Base-by-base conservation (phyloP, 768 basidiomycete species). In the Grammothele lineata region DNA sequence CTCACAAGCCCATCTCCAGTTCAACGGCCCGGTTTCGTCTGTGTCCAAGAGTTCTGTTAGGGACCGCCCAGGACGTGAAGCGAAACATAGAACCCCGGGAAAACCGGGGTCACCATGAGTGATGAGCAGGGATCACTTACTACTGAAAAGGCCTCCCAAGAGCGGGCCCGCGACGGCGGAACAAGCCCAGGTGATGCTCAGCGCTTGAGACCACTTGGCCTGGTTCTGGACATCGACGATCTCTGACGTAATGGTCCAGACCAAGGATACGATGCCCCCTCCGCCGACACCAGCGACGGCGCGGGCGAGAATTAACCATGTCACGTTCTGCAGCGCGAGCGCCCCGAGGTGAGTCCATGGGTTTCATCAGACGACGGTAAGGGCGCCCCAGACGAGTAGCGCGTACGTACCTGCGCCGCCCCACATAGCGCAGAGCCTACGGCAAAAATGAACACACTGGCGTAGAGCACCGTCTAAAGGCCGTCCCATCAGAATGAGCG, bases 1-100 rank as follows among this genome's bases (percentile, higher is more conserved):
- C 89, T 69, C 66, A 92, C 89, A 92, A 43, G 80, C 85, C 83
- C 86, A 92, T 75, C 90, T 74, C 89, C 89, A 92, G 57, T 71
- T 80, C 44, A 85, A 42, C 37, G 40, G 18, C 37, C 62, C 57
- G 46, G 57, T 48, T 2, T 39, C 37, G 25, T 44, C 45, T 55
- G 44, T 35, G 50, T 46, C n/a, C n/a, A n/a, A n/a, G n/a, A n/a
- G n/a, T n/a, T n/a, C n/a, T n/a, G n/a, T n/a, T n/a, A n/a, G n/a
- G n/a, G n/a, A n/a, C n/a, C n/a, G n/a, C n/a, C n/a, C n/a, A n/a
- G n/a, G n/a, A n/a, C n/a, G n/a, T n/a, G n/a, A n/a, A n/a, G n/a
- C n/a, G n/a, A n/a, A n/a, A n/a, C n/a, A n/a, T n/a, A n/a, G 40
- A 21, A 32, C 22, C 18, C 24, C 22, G 24, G 51, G 48, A 42